Evolutionary conservation across 2,329 filamentous ascomycete species (phyloP).

Genomic region (Ophiocordyceps camponoti-leonardi): DNA sequence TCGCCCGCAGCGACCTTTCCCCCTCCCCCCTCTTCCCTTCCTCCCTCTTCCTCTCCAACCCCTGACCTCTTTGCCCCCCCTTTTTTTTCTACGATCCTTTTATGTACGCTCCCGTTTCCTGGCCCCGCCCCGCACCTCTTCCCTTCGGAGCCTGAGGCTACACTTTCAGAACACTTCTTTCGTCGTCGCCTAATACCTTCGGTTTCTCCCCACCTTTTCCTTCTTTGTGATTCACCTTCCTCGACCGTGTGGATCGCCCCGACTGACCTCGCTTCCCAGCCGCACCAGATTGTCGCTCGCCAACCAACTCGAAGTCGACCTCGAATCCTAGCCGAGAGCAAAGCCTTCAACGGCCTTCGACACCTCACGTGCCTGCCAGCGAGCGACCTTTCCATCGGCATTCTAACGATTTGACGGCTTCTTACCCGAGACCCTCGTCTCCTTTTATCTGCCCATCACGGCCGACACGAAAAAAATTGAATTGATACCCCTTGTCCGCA

Average conservation of each 20-base stretch:
- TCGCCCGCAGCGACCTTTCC: no score
- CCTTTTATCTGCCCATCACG: conserved; percentile 18
- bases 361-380: neutral
- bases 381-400: neutral
- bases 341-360: neutral
- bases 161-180: neutral
- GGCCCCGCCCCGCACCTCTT: conserved; percentile 2
- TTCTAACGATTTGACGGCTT: neutral
- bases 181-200: neutral
- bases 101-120: neutral
- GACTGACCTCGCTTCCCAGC: conserved; percentile 1
- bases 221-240: neutral
- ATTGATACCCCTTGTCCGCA: conserved; percentile 12
- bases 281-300: neutral
- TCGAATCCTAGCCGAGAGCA: neutral
- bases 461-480: conserved; percentile 12
- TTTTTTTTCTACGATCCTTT: no score
- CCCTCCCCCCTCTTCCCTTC: no score
- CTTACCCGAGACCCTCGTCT: conserved; percentile 3
- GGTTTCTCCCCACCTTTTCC: neutral
- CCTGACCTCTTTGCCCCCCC: no score
- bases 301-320: neutral
- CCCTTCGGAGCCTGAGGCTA: conserved; percentile 2
- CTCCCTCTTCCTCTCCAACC: no score
- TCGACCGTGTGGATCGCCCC: neutral